Evolutionary conservation across 2,329 filamentous ascomycete species (phyloP).

Genomic region (Nemania diffusa): DNA sequence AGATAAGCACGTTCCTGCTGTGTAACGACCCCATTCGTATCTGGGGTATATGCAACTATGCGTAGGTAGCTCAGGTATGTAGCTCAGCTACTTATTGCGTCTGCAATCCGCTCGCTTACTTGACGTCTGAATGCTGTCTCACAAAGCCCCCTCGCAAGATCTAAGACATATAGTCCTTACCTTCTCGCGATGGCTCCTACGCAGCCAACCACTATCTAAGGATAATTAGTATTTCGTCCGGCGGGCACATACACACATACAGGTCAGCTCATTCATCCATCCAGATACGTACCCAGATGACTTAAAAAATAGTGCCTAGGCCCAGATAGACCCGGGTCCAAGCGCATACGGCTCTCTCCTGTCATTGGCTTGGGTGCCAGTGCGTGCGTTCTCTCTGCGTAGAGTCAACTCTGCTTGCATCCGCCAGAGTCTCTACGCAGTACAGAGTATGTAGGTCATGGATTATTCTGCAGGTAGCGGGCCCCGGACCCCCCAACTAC

Average conservation of each 20-base stretch:
- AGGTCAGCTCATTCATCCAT: neutral
- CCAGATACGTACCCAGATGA: neutral
- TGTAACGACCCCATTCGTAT: neutral
- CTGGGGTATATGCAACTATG: neutral
- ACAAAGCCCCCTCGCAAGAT: neutral
- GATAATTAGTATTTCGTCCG: neutral
- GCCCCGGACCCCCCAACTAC: neutral
- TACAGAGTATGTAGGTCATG: neutral
- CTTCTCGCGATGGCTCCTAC: neutral
- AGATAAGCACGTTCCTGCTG: neutral
- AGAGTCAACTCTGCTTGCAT: neutral
- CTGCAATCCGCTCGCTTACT: neutral
- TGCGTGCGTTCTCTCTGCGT: neutral
- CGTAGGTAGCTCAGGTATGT: too few species aligned
- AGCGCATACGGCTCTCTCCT: neutral
- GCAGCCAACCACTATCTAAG: neutral
- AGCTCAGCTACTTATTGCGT: neutral
- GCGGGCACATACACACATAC: neutral
- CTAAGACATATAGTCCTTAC: neutral
- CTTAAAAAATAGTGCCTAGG: neutral
- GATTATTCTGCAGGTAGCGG: neutral
- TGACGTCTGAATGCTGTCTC: neutral
- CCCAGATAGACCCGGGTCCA: neutral
- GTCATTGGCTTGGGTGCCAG: neutral
- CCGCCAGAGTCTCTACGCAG: too few species aligned